Evolutionary conservation across 2,329 filamentous ascomycete species (phyloP).

Genomic region (Cladosporium sp.): DNA sequence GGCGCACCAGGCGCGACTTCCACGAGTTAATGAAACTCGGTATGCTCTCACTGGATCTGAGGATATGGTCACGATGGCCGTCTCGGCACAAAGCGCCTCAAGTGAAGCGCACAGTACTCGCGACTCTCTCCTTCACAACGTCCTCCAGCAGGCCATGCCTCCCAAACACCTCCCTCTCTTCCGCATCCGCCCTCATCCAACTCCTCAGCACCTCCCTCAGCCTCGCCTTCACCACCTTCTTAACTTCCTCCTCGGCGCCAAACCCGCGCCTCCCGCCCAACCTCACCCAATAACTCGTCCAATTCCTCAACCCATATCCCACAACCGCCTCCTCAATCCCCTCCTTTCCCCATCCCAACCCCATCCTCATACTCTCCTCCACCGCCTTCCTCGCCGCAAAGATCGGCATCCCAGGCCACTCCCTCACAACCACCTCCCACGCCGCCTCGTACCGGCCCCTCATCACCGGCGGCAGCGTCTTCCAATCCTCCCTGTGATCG

Average conservation of each 20-base stretch:
- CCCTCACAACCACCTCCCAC: neutral
- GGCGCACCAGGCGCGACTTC: no score
- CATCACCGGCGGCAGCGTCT: neutral
- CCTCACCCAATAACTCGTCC: neutral
- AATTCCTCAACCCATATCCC: neutral
- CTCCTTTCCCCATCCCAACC: neutral
- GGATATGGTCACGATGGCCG: no score
- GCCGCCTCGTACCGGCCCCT: neutral
- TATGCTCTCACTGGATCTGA: no score
- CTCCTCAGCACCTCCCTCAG: neutral
- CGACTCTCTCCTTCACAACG: neutral
- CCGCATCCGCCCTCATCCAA: neutral
- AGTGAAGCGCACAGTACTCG: neutral
- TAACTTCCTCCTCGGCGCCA: neutral
- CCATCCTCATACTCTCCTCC: neutral
- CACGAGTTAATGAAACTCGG: no score
- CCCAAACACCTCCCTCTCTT: slow-evolving; percentile 28
- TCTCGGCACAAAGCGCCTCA: neutral
- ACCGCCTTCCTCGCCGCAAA: neutral
- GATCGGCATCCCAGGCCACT: neutral
- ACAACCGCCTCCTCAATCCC: neutral
- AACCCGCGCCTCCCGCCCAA: neutral
- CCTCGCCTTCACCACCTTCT: neutral
- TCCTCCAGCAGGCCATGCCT: neutral
- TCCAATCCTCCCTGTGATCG: neutral